These are phyloP conservation scores for Kwoniella mangroviensis DNA, from an alignment of 768 basidiomycete species.

Conservation along the genomic window DNA sequence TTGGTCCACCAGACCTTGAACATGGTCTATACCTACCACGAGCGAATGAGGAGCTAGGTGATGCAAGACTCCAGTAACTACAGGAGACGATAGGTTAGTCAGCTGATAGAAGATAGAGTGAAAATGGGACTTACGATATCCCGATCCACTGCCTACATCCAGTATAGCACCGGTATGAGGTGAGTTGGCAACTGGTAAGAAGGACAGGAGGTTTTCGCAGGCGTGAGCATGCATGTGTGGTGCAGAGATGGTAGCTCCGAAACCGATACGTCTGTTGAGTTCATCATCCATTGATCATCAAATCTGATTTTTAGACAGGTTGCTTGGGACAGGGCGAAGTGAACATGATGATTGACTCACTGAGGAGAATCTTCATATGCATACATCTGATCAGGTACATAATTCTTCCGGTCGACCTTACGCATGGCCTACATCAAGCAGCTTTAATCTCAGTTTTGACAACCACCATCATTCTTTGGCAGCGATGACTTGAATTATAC, in stretches of 20 bases:
- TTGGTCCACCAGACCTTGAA: conserved; percentile 75
- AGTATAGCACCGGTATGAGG: conserved; percentile 74
- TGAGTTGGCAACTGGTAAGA: conserved; percentile 59
- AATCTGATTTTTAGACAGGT: too few species aligned
- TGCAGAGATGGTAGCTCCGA: conserved; percentile 90
- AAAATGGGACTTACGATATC: conserved; percentile 62
- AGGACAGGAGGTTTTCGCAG: conserved; percentile 73
- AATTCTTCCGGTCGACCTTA: conserved; percentile 72
- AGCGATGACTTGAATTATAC: too few species aligned
- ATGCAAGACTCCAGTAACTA: conserved; percentile 70
- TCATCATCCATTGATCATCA: too few species aligned
- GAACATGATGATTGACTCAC: conserved; percentile 56
- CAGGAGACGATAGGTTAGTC: background rate
- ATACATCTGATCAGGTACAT: conserved; percentile 62
- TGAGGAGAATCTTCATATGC: conserved; percentile 82
- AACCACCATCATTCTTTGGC: background rate
- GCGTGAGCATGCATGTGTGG: conserved; percentile 98
- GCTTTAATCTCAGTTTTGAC: background rate
- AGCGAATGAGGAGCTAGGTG: conserved; percentile 64
- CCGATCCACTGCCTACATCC: conserved; percentile 87
- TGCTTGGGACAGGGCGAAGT: background rate
- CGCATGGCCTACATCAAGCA: conserved; percentile 68
- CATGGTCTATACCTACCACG: conserved; percentile 90
- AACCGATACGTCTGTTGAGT: conserved; percentile 68
- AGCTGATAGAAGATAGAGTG: background rate